A percentile compares a stretch with the other conserved stretches of the same genome.
These are phyloP conservation scores for Mollisiaceae sp. DNA, from an alignment of 2,329 filamentous ascomycete genomes.

Conservation along the genomic window DNA sequence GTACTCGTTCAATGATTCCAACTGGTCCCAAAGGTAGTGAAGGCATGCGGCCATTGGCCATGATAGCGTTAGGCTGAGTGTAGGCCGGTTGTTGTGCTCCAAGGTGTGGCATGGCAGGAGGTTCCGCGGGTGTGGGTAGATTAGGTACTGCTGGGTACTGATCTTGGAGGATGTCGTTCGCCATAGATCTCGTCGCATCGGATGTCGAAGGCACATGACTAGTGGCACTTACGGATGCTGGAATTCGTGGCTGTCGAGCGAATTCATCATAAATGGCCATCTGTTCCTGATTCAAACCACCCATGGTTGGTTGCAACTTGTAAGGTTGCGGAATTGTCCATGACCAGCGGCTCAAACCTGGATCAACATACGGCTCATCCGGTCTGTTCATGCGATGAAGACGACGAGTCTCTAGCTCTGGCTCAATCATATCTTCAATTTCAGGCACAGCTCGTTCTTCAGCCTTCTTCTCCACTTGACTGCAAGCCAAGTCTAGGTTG, in stretches of 20 bases:
- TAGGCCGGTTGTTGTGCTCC: conserved; percentile 61
- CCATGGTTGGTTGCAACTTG: conserved; percentile 73
- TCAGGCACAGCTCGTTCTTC: conserved; percentile 92
- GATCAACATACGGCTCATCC: conserved; percentile 84
- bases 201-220: conserved; percentile 63
- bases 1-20: conserved; percentile 57
- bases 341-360: conserved; percentile 85
- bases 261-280: conserved; percentile 98
- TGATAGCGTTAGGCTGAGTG: conserved; percentile 54
- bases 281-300: conserved; percentile 87
- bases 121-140: conserved; percentile 64
- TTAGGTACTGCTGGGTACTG: conserved; percentile 62
- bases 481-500: conserved; percentile 91
- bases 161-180: conserved; percentile 68
- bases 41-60: conserved; percentile 59
- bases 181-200: conserved; percentile 64
- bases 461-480: conserved; percentile 92
- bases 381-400: conserved; percentile 76
- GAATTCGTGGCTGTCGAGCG: conserved; percentile 77
- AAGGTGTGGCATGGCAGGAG: conserved; percentile 56
- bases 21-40: conserved; percentile 52
- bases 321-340: conserved; percentile 94
- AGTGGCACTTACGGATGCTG: conserved; percentile 58
- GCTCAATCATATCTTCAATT: conserved; percentile 91
- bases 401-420: conserved; percentile 77